A percentile compares a stretch with the other conserved stretches of the same genome.
These are phyloP conservation scores for Lachnellula cervina DNA, from an alignment of 2,329 filamentous ascomycete species.

Conservation along the genomic window DNA sequence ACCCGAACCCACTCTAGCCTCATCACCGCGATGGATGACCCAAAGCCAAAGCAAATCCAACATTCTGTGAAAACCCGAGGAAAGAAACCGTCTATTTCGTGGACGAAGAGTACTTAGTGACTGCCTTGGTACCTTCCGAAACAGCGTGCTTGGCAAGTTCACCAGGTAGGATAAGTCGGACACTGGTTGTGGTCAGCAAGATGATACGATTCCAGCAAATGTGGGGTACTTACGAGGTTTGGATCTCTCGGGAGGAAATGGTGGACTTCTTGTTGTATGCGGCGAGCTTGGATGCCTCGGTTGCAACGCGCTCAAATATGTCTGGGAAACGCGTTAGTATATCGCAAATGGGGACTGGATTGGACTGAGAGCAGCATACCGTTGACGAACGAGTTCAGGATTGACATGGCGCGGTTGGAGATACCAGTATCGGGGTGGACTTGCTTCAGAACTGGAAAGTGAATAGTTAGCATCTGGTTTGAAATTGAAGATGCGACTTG, in stretches of 20 bases:
- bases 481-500: constrained; percentile 20
- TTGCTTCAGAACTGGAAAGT: constrained; percentile 85
- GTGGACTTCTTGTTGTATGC: constrained; percentile 99
- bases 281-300: constrained; percentile 97
- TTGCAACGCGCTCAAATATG: constrained; percentile 98
- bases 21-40: constrained; percentile 29
- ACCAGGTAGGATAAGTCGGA: constrained; percentile 94
- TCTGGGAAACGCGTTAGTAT: constrained; percentile 50
- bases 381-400: constrained; percentile 99
- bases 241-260: constrained; percentile 98
- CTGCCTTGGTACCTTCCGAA: constrained; percentile 98
- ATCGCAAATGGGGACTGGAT: neutral
- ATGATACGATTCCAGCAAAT: too few species aligned
- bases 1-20: constrained; percentile 24
- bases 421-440: constrained; percentile 99
- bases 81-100: constrained; percentile 75
- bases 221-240: constrained; percentile 68
- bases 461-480: constrained; percentile 34
- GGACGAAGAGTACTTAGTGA: constrained; percentile 99
- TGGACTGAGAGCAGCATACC: constrained; percentile 51
- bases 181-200: constrained; percentile 40
- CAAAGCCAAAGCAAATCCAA: constrained; percentile 49
- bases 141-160: constrained; percentile 99
- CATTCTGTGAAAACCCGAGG: constrained; percentile 53
- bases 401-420: constrained; percentile 99